A percentile compares a stretch with the other conserved stretches of the same genome.
Evolutionary conservation across 2,329 filamentous ascomycete genomes (phyloP).

Genomic region (Nemania diffusa): DNA sequence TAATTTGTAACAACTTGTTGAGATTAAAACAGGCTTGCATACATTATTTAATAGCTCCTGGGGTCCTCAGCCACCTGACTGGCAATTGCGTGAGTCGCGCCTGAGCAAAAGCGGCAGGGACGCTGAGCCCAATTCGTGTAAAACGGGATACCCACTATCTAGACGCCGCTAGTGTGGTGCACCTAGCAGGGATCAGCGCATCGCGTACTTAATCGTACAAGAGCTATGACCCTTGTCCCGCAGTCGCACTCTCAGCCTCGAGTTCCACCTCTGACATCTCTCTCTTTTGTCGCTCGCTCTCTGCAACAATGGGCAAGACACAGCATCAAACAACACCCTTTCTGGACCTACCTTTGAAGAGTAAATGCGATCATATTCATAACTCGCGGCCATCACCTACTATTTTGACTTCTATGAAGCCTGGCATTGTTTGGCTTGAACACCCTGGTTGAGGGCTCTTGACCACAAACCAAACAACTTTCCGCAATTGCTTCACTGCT

Average conservation of each 20-base stretch:
- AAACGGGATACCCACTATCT: too few species aligned
- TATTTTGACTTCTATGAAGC: neutral
- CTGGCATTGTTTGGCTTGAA: constrained; percentile 30
- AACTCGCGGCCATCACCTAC: neutral
- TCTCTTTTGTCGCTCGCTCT: constrained; percentile 29
- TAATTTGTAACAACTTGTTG: too few species aligned
- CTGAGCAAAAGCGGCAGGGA: too few species aligned
- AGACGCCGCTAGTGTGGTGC: too few species aligned
- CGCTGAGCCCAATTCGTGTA: too few species aligned
- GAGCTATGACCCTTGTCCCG: constrained; percentile 31
- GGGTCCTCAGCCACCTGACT: too few species aligned
- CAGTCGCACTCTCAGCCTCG: constrained; percentile 39
- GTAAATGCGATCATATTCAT: constrained; percentile 3
- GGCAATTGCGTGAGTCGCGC: too few species aligned
- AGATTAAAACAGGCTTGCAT: too few species aligned
- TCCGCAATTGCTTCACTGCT: neutral
- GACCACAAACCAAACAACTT: neutral
- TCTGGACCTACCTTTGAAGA: constrained; percentile 26
- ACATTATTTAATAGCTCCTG: too few species aligned
- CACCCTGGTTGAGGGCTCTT: constrained; percentile 39
- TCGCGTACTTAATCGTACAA: neutral
- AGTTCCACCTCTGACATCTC: constrained; percentile 32
- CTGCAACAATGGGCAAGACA: constrained; percentile 41
- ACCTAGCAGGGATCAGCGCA: neutral
- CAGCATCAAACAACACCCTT: constrained; percentile 24